Conservation (phyloP, 495 filamentous ascomycete genomes). For the Usnea hakonensis region DNA sequence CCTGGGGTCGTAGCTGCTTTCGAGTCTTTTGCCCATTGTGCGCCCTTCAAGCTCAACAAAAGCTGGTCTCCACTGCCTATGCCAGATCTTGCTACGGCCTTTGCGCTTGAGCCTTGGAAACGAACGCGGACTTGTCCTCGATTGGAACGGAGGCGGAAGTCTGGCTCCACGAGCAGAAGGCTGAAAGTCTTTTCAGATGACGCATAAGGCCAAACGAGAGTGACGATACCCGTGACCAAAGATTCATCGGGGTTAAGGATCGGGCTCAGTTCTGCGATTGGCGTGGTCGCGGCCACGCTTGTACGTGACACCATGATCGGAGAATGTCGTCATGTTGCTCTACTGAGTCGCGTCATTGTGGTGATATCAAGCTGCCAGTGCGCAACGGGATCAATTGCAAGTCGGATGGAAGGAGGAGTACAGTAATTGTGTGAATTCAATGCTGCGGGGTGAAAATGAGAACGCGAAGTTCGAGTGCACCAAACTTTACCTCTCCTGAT, state of each 20-base stretch:
- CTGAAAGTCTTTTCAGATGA: slow-evolving; percentile 61
- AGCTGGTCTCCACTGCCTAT: slow-evolving; percentile 74
- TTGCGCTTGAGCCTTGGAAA: slow-evolving; percentile 65
- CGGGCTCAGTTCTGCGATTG: slow-evolving; percentile 67
- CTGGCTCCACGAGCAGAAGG: slow-evolving; percentile 74
- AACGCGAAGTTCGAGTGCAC: not conserved
- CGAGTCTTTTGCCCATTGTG: slow-evolving; percentile 47
- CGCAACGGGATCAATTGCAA: not conserved
- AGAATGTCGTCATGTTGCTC: slow-evolving; percentile 1
- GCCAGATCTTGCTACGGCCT: slow-evolving; percentile 54
- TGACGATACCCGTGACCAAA: slow-evolving; percentile 61
- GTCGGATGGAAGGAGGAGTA: not conserved
- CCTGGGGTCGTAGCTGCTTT: slow-evolving; percentile 49
- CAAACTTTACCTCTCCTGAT: not conserved
- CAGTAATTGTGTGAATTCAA: not conserved
- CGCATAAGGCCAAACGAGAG: slow-evolving; percentile 88
- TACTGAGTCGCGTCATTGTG: not conserved
- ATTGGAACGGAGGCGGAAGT: slow-evolving; percentile 70
- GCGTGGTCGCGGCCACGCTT: slow-evolving; percentile 28
- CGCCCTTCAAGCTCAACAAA: slow-evolving; percentile 57
- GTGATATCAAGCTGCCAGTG: not conserved
- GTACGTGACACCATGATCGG: slow-evolving; percentile 1
- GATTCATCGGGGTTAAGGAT: slow-evolving; percentile 29
- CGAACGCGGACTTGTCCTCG: slow-evolving; percentile 78
- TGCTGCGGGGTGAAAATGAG: not conserved